Evolutionary conservation across 805 yeast species (phyloP).

Genomic region (Lipomyces anomalus): DNA sequence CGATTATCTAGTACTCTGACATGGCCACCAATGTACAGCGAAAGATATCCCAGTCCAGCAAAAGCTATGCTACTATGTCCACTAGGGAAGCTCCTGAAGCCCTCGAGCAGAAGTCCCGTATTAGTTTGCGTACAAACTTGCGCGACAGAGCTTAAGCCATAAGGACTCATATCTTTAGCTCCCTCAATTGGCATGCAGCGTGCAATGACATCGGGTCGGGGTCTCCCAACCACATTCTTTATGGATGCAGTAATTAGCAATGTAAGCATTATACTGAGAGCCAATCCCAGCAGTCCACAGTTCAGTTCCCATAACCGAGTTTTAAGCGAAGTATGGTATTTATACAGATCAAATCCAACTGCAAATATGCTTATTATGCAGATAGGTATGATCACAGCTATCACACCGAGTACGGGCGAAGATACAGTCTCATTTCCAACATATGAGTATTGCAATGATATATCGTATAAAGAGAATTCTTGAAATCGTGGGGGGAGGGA

Average conservation of each 20-base stretch:
- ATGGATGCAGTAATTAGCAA: constrained; percentile 63
- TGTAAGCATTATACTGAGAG: constrained; percentile 53
- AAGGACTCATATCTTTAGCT: constrained; percentile 44
- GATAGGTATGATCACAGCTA: constrained; percentile 30
- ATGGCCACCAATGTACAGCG: constrained; percentile 47
- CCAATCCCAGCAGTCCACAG: constrained; percentile 61
- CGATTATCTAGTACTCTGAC: constrained; percentile 38
- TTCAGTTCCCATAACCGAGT: constrained; percentile 46
- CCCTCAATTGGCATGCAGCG: constrained; percentile 62
- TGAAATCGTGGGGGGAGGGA: constrained; percentile 11
- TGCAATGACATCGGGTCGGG: constrained; percentile 86
- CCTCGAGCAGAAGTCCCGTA: constrained; percentile 38
- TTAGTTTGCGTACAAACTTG: constrained; percentile 35
- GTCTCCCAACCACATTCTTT: constrained; percentile 83
- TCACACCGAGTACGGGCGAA: constrained; percentile 44
- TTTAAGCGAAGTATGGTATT: constrained; percentile 9
- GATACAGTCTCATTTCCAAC: constrained; percentile 70
- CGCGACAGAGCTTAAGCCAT: constrained; percentile 28
- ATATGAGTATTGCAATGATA: constrained; percentile 74
- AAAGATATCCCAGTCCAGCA: constrained; percentile 43
- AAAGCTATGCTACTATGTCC: constrained; percentile 54
- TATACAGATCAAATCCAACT: constrained; percentile 9
- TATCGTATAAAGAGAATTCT: constrained; percentile 61
- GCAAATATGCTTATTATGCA: constrained; percentile 24
- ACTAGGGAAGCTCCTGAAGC: constrained; percentile 53